Evolutionary conservation across 192 early-diverging fungal genomes (phyloP), one percentile per base, ranked within the genome.

Genomic region (Coemansia sp.): DNA sequence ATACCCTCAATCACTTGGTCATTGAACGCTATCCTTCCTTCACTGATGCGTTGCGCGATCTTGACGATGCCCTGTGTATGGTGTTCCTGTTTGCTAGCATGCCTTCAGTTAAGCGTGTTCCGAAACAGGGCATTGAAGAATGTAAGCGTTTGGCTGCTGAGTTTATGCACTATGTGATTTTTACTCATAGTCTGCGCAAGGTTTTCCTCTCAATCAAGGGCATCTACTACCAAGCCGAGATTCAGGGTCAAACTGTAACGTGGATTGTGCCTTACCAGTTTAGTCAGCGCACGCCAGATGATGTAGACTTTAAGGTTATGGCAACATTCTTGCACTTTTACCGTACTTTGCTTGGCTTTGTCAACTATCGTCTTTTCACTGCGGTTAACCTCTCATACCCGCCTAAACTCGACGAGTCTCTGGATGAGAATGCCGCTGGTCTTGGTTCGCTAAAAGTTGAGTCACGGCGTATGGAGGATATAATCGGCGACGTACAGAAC

Each of bases 221-320:
- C 53, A 97, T 99, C 74, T 99, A 99, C 82, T 99, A 97, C 81
- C 94, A 97, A 83, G 94, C 92, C n/a, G 94, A 97, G 55, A 91
- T 99, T 75, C 88, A 92, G 74, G 97, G 97, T 31, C 90, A 94
- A 71, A 87, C 85, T 54, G 83, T 99, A 28, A 96, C 90, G 28
- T 99, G 97, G 97, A 83, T 99, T 49, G 91, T 94, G 14, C 97
- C 97, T 18, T 94, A 95, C 78, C 89, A 95, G 80, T 99, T 99
- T 82, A 85, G 90, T 67, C 92, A 94, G 83, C 73, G 84, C 48
- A 75, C 92, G 30, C 97, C 97, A 14, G 81, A 83, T 18, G 93
- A 95, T 75, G 95, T 99, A 30, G 97, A 99, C 78, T 93, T 99
- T 77, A 86, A 92, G 74, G 90, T 99, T 47, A 97, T 99, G 94